Conservation (phyloP, 352 stramenopile genomes). For the Globisporangium spiculum region DNA sequence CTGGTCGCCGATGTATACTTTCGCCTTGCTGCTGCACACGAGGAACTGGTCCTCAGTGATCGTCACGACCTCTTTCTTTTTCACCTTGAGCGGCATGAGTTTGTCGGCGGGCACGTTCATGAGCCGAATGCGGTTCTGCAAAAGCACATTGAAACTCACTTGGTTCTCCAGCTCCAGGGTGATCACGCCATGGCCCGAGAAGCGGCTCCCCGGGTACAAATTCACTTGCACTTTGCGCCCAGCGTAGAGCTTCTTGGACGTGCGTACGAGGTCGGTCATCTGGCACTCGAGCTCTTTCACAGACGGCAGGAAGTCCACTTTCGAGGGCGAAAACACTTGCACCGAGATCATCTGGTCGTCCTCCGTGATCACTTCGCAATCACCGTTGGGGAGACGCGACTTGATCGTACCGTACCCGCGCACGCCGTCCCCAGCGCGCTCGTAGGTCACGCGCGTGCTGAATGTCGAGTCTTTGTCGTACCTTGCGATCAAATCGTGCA, state of each 20-base stretch:
- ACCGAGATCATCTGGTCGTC: slow-evolving; percentile 61
- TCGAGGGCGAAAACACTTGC: slow-evolving; percentile 38
- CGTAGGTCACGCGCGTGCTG: slow-evolving; percentile 49
- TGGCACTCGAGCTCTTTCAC: slow-evolving; percentile 55
- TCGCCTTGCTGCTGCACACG: slow-evolving; percentile 52
- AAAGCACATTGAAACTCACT: slow-evolving; percentile 53
- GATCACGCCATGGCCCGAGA: slow-evolving; percentile 58
- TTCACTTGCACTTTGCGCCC: slow-evolving; percentile 72
- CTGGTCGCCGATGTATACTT: slow-evolving; percentile 78
- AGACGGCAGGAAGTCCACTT: slow-evolving; percentile 61
- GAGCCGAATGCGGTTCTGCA: slow-evolving; percentile 65
- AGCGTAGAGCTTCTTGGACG: slow-evolving; percentile 48
- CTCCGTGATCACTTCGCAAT: slow-evolving; percentile 57
- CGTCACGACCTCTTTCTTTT: slow-evolving; percentile 44
- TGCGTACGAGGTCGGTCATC: slow-evolving; percentile 37
- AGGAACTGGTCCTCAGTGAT: slow-evolving; percentile 79
- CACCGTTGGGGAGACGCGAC: slow-evolving; percentile 34
- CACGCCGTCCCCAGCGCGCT: slow-evolving; percentile 33
- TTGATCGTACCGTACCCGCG: slow-evolving; percentile 61
- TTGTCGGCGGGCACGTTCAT: slow-evolving; percentile 68
- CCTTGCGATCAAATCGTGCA: slow-evolving; percentile 10
- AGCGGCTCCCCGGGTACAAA: slow-evolving; percentile 66
- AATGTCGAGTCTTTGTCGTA: slow-evolving; percentile 15
- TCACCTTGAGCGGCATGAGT: slow-evolving; percentile 54
- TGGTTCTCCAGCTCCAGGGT: slow-evolving; percentile 42